phyloP scores from a whole-genome alignment of 495 filamentous ascomycete genomes.

The Pyrenula massariospora region DNA sequence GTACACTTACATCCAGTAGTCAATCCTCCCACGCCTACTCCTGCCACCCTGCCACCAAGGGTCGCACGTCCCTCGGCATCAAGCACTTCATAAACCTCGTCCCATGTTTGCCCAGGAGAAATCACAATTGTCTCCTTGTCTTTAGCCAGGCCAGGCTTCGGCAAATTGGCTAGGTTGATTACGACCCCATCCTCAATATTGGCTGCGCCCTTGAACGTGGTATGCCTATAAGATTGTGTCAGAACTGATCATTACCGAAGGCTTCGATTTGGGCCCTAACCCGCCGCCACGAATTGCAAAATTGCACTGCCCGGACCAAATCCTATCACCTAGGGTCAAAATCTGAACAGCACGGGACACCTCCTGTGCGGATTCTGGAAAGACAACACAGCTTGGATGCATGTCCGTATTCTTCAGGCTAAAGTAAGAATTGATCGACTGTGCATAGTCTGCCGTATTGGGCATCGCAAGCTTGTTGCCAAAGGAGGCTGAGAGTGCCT shows the following conservation, averaged over 20 bases:
- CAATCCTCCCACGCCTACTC: conserved; percentile 43
- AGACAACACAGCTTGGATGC: conserved; percentile 15
- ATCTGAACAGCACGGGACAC: conserved; percentile 9
- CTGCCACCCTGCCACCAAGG: conserved; percentile 36
- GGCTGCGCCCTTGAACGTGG: conserved; percentile 32
- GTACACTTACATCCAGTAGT: conserved; percentile 5
- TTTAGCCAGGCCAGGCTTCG: conserved; percentile 29
- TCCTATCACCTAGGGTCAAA: conserved; percentile 4
- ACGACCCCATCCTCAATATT: conserved; percentile 38
- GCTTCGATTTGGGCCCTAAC: too few species aligned
- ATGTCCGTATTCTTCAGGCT: conserved; percentile 29
- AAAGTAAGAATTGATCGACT: conserved; percentile 28
- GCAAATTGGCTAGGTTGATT: conserved; percentile 33
- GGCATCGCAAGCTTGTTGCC: conserved; percentile 10
- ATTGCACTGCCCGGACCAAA: neutral
- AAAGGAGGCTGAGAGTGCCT: neutral
- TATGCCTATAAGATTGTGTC: conserved; percentile 29
- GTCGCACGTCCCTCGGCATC: conserved; percentile 25
- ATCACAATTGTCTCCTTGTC: conserved; percentile 28
- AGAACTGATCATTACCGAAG: too few species aligned
- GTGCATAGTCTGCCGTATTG: conserved; percentile 7
- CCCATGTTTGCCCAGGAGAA: conserved; percentile 37
- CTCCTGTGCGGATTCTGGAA: conserved; percentile 3
- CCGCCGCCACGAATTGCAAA: neutral
- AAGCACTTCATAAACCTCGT: conserved; percentile 34